Evolutionary conservation across 2,329 filamentous ascomycete species (phyloP).

Genomic region (Peltaster fructicola): DNA sequence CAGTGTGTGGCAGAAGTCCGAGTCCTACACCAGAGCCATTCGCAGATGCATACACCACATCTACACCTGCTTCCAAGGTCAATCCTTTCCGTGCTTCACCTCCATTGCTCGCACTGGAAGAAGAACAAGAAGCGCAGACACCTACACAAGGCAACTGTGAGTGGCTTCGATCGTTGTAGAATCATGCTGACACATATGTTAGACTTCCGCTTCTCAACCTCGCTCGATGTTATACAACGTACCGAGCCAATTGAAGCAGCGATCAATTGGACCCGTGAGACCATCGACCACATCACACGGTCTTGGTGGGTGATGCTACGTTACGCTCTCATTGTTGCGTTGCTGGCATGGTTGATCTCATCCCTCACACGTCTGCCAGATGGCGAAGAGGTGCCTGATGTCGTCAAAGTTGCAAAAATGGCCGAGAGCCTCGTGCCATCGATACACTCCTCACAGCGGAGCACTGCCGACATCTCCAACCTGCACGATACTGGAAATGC

Average conservation of each 20-base stretch:
- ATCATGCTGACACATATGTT: slow-evolving; percentile 8
- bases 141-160: slow-evolving; percentile 21
- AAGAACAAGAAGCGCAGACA: slow-evolving; percentile 6
- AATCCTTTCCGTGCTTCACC: slow-evolving; percentile 3
- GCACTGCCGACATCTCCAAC: slow-evolving; percentile 68
- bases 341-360: slow-evolving; percentile 48
- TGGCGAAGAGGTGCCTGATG: slow-evolving; percentile 54
- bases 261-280: slow-evolving; percentile 44
- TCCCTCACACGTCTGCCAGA: slow-evolving; percentile 51
- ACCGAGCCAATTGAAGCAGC: slow-evolving; percentile 67
- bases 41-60: slow-evolving; percentile 6
- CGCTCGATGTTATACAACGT: slow-evolving; percentile 74
- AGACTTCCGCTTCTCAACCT: slow-evolving; percentile 79
- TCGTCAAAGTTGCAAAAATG: slow-evolving; percentile 78
- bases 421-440: slow-evolving; percentile 85
- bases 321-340: slow-evolving; percentile 41
- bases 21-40: slow-evolving; percentile 15
- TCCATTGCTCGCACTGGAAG: slow-evolving; percentile 1
- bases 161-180: slow-evolving; percentile 4
- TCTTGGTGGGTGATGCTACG: slow-evolving; percentile 52
- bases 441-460: slow-evolving; percentile 87
- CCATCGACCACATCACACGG: slow-evolving; percentile 43
- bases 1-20: slow-evolving; percentile 19
- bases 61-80: slow-evolving; percentile 7
- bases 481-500: slow-evolving; percentile 82